These are phyloP conservation scores for Wakefieldia striispora DNA, from an alignment of 768 basidiomycete genomes.

Conservation along the genomic window DNA sequence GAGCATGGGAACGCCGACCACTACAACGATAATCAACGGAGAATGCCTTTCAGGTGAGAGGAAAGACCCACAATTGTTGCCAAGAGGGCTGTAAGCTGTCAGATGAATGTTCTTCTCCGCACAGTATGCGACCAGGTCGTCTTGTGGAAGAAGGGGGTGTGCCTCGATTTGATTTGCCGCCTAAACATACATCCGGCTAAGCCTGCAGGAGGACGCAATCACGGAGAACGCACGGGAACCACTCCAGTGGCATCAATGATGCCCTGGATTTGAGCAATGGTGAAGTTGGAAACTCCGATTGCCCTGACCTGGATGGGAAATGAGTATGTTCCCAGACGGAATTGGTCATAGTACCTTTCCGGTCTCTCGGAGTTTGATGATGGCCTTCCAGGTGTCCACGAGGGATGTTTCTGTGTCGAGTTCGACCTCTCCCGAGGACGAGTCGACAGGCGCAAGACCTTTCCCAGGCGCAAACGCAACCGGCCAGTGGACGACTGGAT, in stretches of 20 bases:
- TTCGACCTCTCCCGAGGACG: slow-evolving; percentile 42
- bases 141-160: slow-evolving; percentile 77
- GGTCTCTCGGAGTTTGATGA: slow-evolving; percentile 66
- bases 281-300: slow-evolving; percentile 85
- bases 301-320: slow-evolving; percentile 48
- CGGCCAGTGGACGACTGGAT: slow-evolving; percentile 76
- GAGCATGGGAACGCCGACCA: slow-evolving; percentile 59
- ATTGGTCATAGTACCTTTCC: slow-evolving; percentile 49
- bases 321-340: background rate
- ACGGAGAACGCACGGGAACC: slow-evolving; percentile 51
- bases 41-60: background rate
- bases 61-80: slow-evolving; percentile 63
- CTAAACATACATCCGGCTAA: slow-evolving; percentile 27
- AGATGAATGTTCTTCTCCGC: slow-evolving; percentile 69
- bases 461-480: slow-evolving; percentile 61
- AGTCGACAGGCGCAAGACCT: slow-evolving; percentile 52
- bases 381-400: slow-evolving; percentile 82
- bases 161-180: slow-evolving; percentile 79
- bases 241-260: slow-evolving; percentile 70
- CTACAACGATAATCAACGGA: slow-evolving; percentile 32
- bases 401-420: slow-evolving; percentile 59
- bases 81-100: slow-evolving; percentile 72
- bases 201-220: background rate
- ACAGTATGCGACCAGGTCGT: slow-evolving; percentile 69
- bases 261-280: slow-evolving; percentile 58